These are phyloP conservation scores for Pseudopediastrum boryanum DNA, from an alignment of 139 green algal species.

Conservation along the genomic window DNA sequence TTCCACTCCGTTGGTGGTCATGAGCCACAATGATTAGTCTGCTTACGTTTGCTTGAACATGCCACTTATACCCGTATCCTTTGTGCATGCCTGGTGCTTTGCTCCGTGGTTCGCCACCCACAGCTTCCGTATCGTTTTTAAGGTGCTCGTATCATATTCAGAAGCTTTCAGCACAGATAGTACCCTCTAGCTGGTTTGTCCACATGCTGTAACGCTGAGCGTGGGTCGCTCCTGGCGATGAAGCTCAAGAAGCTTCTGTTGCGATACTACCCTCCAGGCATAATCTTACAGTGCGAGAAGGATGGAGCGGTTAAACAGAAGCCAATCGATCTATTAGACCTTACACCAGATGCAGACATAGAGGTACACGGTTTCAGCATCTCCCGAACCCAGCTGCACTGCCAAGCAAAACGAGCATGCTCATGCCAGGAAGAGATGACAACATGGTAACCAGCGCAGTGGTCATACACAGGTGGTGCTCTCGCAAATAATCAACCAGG, in stretches of 20 bases:
- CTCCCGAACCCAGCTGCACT: background rate
- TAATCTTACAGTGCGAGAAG: constrained; percentile 77
- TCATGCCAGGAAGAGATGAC: background rate
- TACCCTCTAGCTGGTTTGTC: background rate
- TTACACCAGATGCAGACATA: constrained; percentile 65
- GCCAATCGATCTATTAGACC: constrained; percentile 70
- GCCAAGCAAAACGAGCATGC: background rate
- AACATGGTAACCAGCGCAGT: background rate
- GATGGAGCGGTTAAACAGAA: constrained; percentile 64
- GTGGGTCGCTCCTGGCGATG: no score
- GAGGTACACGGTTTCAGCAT: constrained; percentile 47
- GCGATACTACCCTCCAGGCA: constrained; percentile 77
- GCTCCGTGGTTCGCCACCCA: background rate
- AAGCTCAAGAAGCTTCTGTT: constrained; percentile 82
- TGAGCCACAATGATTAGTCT: no score
- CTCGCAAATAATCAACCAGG: constrained; percentile 62
- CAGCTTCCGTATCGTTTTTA: background rate
- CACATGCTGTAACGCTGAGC: no score
- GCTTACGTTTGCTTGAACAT: background rate
- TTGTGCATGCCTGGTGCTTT: background rate
- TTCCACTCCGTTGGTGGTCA: no score
- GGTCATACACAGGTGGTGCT: constrained; percentile 49
- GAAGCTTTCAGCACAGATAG: background rate
- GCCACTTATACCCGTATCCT: no score
- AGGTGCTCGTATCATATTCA: background rate